Evolutionary conservation across 768 basidiomycete species (phyloP).

Genomic region (Xanthoconium purpureum): DNA sequence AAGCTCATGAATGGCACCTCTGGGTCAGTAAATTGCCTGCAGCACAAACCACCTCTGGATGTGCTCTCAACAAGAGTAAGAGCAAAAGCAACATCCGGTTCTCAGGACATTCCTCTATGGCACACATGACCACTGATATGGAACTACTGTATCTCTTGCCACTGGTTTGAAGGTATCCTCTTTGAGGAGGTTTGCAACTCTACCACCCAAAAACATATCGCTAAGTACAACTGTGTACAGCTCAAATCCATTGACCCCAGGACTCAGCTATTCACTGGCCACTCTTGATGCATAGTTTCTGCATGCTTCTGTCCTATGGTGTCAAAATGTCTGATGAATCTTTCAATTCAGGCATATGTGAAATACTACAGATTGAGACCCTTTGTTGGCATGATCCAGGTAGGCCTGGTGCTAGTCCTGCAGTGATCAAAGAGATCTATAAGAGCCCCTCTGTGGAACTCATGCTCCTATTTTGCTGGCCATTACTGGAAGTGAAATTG

Average conservation of each 20-base stretch:
- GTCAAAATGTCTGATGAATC: too few relatives aligned
- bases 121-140: neutral
- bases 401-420: too few relatives aligned
- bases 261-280: too few relatives aligned
- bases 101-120: neutral
- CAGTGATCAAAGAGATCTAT: too few relatives aligned
- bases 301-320: too few relatives aligned
- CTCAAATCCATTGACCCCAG: slow-evolving; percentile 50
- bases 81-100: slow-evolving; percentile 44
- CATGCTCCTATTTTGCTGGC: too few relatives aligned
- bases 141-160: slow-evolving; percentile 6
- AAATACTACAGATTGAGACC: too few relatives aligned
- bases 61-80: slow-evolving; percentile 46
- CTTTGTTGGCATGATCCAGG: too few relatives aligned
- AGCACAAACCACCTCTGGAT: slow-evolving; percentile 33
- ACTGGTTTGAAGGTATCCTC: slow-evolving; percentile 16
- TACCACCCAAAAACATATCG: slow-evolving; percentile 36
- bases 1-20: slow-evolving; percentile 85
- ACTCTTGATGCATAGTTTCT: too few relatives aligned
- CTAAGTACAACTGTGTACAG: slow-evolving; percentile 27
- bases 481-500: neutral
- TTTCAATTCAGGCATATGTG: too few relatives aligned
- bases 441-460: too few relatives aligned
- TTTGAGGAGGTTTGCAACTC: slow-evolving; percentile 42
- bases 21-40: slow-evolving; percentile 77